Percentiles rank a stretch among this genome's conserved stretches.
These are phyloP conservation scores for Xylaria flabelliformis DNA, from an alignment of 495 filamentous ascomycete species.

Conservation along the genomic window DNA sequence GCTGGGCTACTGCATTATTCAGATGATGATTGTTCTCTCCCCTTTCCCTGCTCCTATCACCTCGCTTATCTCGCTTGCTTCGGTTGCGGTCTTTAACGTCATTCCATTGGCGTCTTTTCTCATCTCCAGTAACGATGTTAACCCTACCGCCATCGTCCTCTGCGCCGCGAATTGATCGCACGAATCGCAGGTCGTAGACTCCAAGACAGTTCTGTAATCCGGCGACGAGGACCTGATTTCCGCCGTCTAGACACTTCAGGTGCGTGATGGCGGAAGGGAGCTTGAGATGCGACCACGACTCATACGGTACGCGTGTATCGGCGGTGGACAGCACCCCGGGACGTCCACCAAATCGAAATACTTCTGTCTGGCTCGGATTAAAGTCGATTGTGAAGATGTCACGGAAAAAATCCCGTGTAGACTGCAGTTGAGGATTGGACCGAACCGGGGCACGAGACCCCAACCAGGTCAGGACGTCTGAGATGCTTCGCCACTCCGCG, in stretches of 20 bases:
- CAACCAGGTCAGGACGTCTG: not conserved
- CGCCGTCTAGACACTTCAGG: slow-evolving; percentile 39
- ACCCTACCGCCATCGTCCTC: slow-evolving; percentile 1
- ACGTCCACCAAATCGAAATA: slow-evolving; percentile 49
- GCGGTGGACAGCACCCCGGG: slow-evolving; percentile 39
- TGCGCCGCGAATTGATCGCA: not conserved
- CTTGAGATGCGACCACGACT: slow-evolving; percentile 30
- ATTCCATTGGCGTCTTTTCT: not conserved
- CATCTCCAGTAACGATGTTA: not conserved
- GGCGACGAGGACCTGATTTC: slow-evolving; percentile 44
- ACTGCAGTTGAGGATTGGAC: not conserved
- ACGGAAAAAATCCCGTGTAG: slow-evolving; percentile 1
- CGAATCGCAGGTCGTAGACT: slow-evolving; percentile 50
- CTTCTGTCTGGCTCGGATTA: slow-evolving; percentile 32
- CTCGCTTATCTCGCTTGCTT: not conserved
- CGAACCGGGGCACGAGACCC: not conserved
- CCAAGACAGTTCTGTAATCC: slow-evolving; percentile 45
- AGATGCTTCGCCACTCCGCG: slow-evolving; percentile 1
- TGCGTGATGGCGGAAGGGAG: slow-evolving; percentile 40
- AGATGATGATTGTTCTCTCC: not conserved
- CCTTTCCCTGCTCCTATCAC: not conserved
- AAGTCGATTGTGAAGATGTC: slow-evolving; percentile 40
- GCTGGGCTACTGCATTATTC: slow-evolving; percentile 10
- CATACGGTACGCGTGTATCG: slow-evolving; percentile 39
- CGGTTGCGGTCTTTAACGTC: not conserved